Evolutionary conservation across 176 grass and related monocot genomes (phyloP).

Genomic region (Rhynchospora pubera): DNA sequence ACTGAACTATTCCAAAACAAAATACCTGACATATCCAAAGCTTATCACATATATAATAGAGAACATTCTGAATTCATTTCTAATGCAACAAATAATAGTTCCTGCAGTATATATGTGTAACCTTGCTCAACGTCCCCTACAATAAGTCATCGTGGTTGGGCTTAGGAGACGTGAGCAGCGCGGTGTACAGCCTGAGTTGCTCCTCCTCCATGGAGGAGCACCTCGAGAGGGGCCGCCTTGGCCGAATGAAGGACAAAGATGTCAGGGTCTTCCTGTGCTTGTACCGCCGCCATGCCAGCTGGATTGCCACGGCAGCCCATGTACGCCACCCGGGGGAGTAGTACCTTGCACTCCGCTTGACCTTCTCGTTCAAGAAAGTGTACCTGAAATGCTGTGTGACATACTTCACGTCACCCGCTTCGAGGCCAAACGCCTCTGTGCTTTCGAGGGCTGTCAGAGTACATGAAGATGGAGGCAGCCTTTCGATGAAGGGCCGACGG

Average conservation of each 20-base stretch:
- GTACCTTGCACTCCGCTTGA: slow-evolving; percentile 72
- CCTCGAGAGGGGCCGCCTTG: slow-evolving; percentile 47
- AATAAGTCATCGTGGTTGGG: slow-evolving; percentile 60
- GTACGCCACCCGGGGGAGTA: slow-evolving; percentile 90
- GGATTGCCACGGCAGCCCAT: slow-evolving; percentile 83
- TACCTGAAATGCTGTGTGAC: slow-evolving; percentile 91
- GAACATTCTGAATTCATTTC: not conserved
- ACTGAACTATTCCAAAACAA: not conserved
- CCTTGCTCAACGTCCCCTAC: not conserved
- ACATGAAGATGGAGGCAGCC: slow-evolving; percentile 63
- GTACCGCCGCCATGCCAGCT: slow-evolving; percentile 69
- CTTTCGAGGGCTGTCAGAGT: slow-evolving; percentile 64
- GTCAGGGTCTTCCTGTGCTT: slow-evolving; percentile 66
- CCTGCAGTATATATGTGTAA: not conserved
- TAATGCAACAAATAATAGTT: not conserved
- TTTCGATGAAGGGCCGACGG: slow-evolving; percentile 56
- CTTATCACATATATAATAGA: not conserved
- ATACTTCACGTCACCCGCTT: slow-evolving; percentile 75
- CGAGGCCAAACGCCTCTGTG: slow-evolving; percentile 80
- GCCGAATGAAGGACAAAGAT: slow-evolving; percentile 64
- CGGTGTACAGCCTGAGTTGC: slow-evolving; percentile 75
- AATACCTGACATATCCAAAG: not conserved
- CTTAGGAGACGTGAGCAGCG: slow-evolving; percentile 71
- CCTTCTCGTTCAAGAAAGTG: slow-evolving; percentile 74
- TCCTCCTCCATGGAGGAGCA: slow-evolving; percentile 80